Base-by-base conservation (phyloP, 176 grass and related monocot genomes). In the Saccharum spontaneum region DNA sequence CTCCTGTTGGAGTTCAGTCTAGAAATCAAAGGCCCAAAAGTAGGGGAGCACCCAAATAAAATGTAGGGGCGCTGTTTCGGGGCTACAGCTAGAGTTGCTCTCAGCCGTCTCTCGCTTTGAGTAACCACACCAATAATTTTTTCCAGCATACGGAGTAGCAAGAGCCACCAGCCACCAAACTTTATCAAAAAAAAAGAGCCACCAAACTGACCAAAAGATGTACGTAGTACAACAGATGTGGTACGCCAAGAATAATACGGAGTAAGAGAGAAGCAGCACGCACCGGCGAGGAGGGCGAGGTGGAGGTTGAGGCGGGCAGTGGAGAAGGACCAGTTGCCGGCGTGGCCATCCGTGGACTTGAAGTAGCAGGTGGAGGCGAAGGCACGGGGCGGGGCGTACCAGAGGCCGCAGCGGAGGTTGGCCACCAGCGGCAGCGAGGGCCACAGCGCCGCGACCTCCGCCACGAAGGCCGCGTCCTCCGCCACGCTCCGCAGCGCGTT, bases 331-430 rank as follows among this genome's bases (percentile, higher is more conserved):
- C 91, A 98, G 69, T 98, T 98, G 28, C 94, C 94, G 44, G 90
- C 90, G 50, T 98, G 96, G 1, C 96, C 96, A 41, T 98, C 96
- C 28, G 96, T 94, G 67, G 96, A 98, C 65, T 98, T 98, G 68
- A 98, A 98, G 73, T 98, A 95, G 88, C 93, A 98, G 28, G 91
- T 87, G 65, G 91, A 83, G 9, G 81, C 50, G 69, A 98, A 79
- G 71, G 84, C 13, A 18, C 89, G 83, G 8, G 83, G 80, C 36
- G 62, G 91, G 48, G 88, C 38, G 74, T 95, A 98, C 96, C 96
- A 98, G 71, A 98, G 93, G 68, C 93, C 89, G 83, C 96, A 98
- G 20, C 93, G 96, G 80, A 98, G 96, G 68, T 98, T 95, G 70
- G 96, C 93, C 48, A 92, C 83, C 23, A 95, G 76, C 4, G 96